Evolutionary conservation across 345 rosid genomes (phyloP), one percentile per base, ranked within the genome.

Genomic region (Salix purpurea): DNA sequence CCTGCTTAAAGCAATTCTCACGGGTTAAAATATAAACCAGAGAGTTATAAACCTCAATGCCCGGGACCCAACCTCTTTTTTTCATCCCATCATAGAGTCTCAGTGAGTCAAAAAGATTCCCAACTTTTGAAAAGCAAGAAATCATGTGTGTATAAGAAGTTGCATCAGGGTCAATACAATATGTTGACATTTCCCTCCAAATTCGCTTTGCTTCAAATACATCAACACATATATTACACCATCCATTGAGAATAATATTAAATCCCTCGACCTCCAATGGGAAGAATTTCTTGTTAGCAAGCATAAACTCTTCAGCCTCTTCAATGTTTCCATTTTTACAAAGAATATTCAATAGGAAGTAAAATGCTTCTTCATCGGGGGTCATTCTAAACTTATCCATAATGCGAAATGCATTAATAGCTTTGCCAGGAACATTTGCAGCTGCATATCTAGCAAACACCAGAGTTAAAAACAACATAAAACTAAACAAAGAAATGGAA

Each of bases 291-390:
- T 89, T 91, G 76, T 86, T 95, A 50, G 73, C 78, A 73, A 95
- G 87, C 99, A 93, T 90, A 77, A 89, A 89, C 85, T 95, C 97
- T 83, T 93, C 94, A n/a, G 97, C 97, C 81, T 95, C 92, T 81
- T 95, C 99, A 54, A 93, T 83, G 80, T 90, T 85, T 21, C 99
- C 99, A 75, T 91, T 82, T 74, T 77, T 86, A 76, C 97, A 95
- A 30, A 95, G 89, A 39, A 88, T 79, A 72, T 70, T 76, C 54
- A 95, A 42, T 68, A 90, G 86, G 62, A 77, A 75, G 62, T 65
- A 74, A 78, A 88, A 93, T n/a, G 94, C 94, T 84, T 93, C 97
- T 76, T 91, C 90, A 74, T 93, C 97, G 5, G 93, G 97, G 10
- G 77, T 73, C 74, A 85, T 76, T 80, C 89, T 87, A 82, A 91